These are phyloP conservation scores for Xerophyta viscosa DNA, from an alignment of 106 monocot species.

Conservation along the genomic window DNA sequence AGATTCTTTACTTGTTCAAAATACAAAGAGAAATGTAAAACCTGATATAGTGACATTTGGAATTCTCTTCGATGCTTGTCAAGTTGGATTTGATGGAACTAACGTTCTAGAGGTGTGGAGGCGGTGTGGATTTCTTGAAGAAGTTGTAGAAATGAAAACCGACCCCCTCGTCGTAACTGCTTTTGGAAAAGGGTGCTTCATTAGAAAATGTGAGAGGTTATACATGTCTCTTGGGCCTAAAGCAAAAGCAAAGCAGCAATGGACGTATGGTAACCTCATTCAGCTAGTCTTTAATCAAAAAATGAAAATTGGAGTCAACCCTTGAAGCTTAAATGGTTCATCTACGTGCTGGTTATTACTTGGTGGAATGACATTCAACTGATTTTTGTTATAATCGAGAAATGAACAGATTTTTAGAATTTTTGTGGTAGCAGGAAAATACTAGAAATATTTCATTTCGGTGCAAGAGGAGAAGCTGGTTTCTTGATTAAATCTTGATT, in stretches of 20 bases:
- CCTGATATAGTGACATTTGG: slow-evolving; percentile 64
- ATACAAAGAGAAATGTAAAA: slow-evolving; percentile 18
- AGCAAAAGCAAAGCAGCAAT: slow-evolving; percentile 29
- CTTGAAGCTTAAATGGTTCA: background rate
- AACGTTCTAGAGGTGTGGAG: slow-evolving; percentile 47
- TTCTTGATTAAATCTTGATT: too few species aligned
- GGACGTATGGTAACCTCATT: slow-evolving; percentile 59
- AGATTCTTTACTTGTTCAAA: slow-evolving; percentile 27
- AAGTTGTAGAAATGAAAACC: slow-evolving; percentile 35
- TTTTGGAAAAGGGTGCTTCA: slow-evolving; percentile 58
- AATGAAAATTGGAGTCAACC: background rate
- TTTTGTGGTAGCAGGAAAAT: too few species aligned
- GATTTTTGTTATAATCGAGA: too few species aligned
- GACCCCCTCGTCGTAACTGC: slow-evolving; percentile 53
- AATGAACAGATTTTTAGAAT: too few species aligned
- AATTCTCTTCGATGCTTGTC: slow-evolving; percentile 62
- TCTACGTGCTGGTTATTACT: too few species aligned
- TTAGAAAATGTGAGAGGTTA: slow-evolving; percentile 44
- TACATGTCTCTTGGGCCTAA: slow-evolving; percentile 22
- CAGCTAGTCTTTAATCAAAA: slow-evolving; percentile 26
- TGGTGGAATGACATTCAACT: too few species aligned
- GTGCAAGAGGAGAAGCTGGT: too few species aligned
- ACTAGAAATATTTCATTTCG: too few species aligned
- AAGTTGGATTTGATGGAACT: slow-evolving; percentile 41
- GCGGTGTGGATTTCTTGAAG: slow-evolving; percentile 37